Evolutionary conservation across 2,329 filamentous ascomycete genomes (phyloP).

Genomic region (Penicillium palitans): DNA sequence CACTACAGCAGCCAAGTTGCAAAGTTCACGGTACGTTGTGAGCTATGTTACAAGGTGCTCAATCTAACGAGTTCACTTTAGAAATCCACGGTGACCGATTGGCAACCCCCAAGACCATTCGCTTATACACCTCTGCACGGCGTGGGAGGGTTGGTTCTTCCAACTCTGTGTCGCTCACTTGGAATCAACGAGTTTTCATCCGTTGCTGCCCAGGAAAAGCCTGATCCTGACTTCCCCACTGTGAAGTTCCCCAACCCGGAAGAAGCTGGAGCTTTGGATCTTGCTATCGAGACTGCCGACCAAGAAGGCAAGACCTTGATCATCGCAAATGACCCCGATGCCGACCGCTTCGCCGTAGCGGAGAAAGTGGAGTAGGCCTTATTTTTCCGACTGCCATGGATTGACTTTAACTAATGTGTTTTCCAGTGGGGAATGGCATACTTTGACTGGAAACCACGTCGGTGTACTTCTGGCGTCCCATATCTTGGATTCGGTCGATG

Average conservation of each 20-base stretch:
- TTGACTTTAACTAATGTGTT: slow-evolving; percentile 5
- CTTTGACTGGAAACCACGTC: slow-evolving; percentile 66
- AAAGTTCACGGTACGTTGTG: slow-evolving; percentile 33
- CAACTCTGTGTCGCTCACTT: slow-evolving; percentile 35
- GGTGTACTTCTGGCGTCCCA: slow-evolving; percentile 61
- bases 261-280: slow-evolving; percentile 61
- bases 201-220: slow-evolving; percentile 52
- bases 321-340: slow-evolving; percentile 65
- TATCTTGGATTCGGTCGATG: slow-evolving; percentile 50
- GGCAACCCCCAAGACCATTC: slow-evolving; percentile 33
- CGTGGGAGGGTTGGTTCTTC: slow-evolving; percentile 40
- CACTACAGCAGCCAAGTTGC: slow-evolving; percentile 34
- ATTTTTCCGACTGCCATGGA: neutral
- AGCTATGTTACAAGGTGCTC: neutral
- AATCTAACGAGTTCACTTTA: slow-evolving; percentile 21
- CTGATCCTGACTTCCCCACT: slow-evolving; percentile 64
- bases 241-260: slow-evolving; percentile 67
- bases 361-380: slow-evolving; percentile 52
- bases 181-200: slow-evolving; percentile 37
- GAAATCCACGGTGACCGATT: slow-evolving; percentile 36
- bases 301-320: slow-evolving; percentile 52
- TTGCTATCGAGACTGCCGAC: slow-evolving; percentile 59
- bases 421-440: slow-evolving; percentile 54
- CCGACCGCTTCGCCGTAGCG: slow-evolving; percentile 63
- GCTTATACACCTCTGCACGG: slow-evolving; percentile 48